Conservation (phyloP, 371 early-diverging fungal species). For the Rhizopus delemar region DNA sequence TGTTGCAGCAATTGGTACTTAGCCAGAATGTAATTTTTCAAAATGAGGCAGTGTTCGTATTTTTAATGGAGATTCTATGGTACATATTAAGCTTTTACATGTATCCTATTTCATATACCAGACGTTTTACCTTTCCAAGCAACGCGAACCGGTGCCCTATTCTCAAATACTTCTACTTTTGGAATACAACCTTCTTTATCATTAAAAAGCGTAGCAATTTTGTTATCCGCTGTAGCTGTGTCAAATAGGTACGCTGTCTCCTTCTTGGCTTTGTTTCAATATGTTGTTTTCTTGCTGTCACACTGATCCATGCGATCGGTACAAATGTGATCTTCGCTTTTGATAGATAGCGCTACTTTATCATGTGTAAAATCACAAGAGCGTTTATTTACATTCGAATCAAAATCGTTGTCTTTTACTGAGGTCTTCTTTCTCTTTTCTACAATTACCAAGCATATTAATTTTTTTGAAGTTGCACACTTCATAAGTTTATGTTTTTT, state of each 20-base stretch:
- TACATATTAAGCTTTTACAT: not conserved
- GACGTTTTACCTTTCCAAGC: slow-evolving; percentile 31
- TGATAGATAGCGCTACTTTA: too few species aligned
- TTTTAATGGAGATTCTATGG: slow-evolving; percentile 49
- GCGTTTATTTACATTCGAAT: too few species aligned
- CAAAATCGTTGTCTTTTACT: too few species aligned
- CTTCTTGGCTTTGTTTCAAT: slow-evolving; percentile 7
- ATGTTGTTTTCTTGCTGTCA: too few species aligned
- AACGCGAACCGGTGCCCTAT: slow-evolving; percentile 25
- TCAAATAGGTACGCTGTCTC: slow-evolving; percentile 26
- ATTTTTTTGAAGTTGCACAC: slow-evolving; percentile 10
- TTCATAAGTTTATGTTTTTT: not conserved
- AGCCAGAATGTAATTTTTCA: slow-evolving; percentile 58
- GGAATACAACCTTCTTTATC: slow-evolving; percentile 32
- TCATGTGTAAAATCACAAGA: too few species aligned
- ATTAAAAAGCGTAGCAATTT: slow-evolving; percentile 13
- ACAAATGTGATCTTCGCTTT: not conserved
- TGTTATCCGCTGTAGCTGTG: slow-evolving; percentile 17
- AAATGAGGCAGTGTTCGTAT: slow-evolving; percentile 50
- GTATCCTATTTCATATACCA: not conserved
- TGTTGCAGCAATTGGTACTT: slow-evolving; percentile 64
- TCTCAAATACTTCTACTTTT: slow-evolving; percentile 24
- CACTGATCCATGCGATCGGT: not conserved
- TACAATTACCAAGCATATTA: not conserved
- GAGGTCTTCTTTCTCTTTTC: not conserved